Conservation (phyloP, 306 rosid species). For the Inga oerstediana region DNA sequence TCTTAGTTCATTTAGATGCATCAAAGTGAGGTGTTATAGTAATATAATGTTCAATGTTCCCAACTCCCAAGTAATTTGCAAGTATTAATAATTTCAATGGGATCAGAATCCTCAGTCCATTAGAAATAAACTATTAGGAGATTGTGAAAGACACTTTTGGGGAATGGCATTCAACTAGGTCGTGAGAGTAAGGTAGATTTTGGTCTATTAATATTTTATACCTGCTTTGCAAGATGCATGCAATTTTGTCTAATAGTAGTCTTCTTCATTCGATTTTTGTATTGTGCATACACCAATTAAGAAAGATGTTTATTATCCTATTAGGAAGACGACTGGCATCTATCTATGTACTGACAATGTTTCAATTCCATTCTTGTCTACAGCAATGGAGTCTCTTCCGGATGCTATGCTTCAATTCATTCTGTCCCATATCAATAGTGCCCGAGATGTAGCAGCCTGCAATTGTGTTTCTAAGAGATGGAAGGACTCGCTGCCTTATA, state of each 20-base stretch:
- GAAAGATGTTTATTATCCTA: neutral
- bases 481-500: constrained; percentile 68
- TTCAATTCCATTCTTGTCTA: constrained; percentile 32
- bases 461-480: constrained; percentile 87
- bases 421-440: constrained; percentile 65
- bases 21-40: too few species aligned
- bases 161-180: constrained; percentile 5
- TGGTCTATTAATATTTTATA: neutral
- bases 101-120: neutral
- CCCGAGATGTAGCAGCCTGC: constrained; percentile 80
- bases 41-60: too few species aligned
- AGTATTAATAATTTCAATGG: neutral
- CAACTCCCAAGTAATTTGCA: too few species aligned
- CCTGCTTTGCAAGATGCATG: neutral
- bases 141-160: constrained; percentile 1
- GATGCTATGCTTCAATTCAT: constrained; percentile 81
- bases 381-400: constrained; percentile 82
- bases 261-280: neutral
- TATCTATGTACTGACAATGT: constrained; percentile 4
- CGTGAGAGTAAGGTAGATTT: neutral
- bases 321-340: constrained; percentile 1
- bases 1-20: too few species aligned
- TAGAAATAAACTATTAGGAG: neutral
- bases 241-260: neutral
- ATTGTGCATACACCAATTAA: neutral